Base-by-base conservation (phyloP, 139 green algal species). In the Chlorella sp. region DNA sequence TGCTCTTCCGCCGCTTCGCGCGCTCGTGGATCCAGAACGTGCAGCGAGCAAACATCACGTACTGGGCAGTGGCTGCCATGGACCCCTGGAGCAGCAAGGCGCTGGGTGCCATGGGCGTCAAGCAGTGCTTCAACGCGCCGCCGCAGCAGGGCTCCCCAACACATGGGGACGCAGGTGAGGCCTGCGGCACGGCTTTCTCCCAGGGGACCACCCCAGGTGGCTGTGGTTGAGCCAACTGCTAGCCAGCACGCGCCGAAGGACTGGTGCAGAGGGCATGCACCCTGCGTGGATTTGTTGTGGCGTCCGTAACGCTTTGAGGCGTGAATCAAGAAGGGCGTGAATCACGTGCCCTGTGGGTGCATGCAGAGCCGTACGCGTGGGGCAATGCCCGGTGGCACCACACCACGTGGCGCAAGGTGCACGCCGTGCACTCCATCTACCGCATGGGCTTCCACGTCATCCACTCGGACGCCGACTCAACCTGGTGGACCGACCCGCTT, bases 351-450 rank as follows among this genome's bases (percentile, higher is more conserved):
- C n/a, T n/a, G n/a, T n/a, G n/a, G n/a, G n/a, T n/a, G n/a, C n/a
- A n/a, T n/a, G n/a, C 42, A 55, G 42, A 17, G 10, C 42, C 10
- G 42, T 55, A 55, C 42, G 10, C 10, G 42, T 83, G 77, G 77
- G 77, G 77, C 49, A 72, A 67, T 35, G 30, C 74, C 22, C 77
- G 78, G 34, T 83, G 77, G 42, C 42, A 55, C n/a, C 61, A 74
- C 1, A 83, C 73, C 5, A 83, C 77, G 24, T 83, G 77, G 77
- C 79, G 77, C 69, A 83, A 83, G 69, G 74, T 80, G 32, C 69
- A 79, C 63, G 49, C 79, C 2, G 69, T 83, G n/a, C 20, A 31
- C 0, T 23, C 32, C 1, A 68, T 79, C n/a, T 77, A 83, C 51
- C 62, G 75, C 55, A 3, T 74, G 10, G 77, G 77, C 23, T 71